Evolutionary conservation across 2,329 filamentous ascomycete species (phyloP), one percentile per base, ranked within the genome.

Genomic region (Pyrenochaeta sp.): DNA sequence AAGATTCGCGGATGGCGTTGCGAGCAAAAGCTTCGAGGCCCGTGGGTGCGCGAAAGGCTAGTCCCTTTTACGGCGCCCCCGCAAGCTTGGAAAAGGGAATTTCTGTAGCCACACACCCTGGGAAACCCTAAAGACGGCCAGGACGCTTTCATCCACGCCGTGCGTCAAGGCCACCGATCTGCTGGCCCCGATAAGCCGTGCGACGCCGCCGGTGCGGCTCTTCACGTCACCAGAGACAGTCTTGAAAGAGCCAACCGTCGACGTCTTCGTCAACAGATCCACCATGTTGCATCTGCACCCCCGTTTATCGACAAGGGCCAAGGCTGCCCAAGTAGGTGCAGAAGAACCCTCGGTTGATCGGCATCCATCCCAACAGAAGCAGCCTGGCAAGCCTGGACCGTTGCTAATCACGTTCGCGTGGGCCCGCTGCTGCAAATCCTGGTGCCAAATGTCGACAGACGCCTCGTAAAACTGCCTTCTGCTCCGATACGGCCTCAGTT

Each of bases 291-390:
- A 35, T 39, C 36, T 39, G 36, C 36, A 39, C 21, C 20, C 18
- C 36, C 36, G 35, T 50, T 51, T 51, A 33, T 23, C 48, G 33
- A 47, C 39, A 45, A 44, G 27, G 43, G 36, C 45, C 45, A 43
- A 30, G 44, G 33, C 54, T 41, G 45, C 33, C 27, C 33, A 37
- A 27, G 45, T 52, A 53, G 54, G 50, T 55, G 54, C 58, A 58
- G 49, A 18, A 43, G 31, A 40, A 30, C 40, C 49, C 47, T 30
- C 56, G 51, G 54, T 23, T 55, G 51, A 61, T 61, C 58, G 56
- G 56, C 56, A 51, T 55, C 51, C 59, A 58, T 27, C 53, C 56
- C 59, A 60, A 62, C 56, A 57, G 33, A 54, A 51, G 39, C 39
- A 37, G 31, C 45, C 35, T 29, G 31, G 37, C 14, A 45, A 49